A percentile compares a stretch with the other conserved stretches of the same genome.
phyloP scores from a whole-genome alignment of 371 early-diverging fungal genomes.

The Apophysomyces elegans region DNA sequence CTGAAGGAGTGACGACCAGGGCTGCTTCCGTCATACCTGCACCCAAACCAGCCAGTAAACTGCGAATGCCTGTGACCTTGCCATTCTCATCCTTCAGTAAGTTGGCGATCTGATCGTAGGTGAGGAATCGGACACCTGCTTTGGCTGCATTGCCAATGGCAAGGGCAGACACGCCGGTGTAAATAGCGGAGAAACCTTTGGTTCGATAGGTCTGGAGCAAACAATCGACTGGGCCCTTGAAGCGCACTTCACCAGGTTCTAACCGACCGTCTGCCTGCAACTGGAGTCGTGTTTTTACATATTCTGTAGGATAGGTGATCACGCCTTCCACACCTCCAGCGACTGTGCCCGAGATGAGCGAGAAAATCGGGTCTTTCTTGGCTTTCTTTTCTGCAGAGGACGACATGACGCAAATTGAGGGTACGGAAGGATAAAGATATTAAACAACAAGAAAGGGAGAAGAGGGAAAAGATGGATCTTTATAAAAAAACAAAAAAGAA shows the following conservation, averaged over 20 bases:
- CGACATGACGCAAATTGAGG: neutral
- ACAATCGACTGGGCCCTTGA: conserved; percentile 85
- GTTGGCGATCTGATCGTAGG: conserved; percentile 85
- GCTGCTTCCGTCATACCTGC: conserved; percentile 90
- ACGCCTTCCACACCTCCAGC: conserved; percentile 91
- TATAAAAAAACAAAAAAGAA: neutral
- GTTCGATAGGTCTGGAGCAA: conserved; percentile 62
- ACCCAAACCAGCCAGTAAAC: conserved; percentile 83
- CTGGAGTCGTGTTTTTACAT: conserved; percentile 92
- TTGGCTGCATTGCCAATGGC: conserved; percentile 90
- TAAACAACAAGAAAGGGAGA: neutral
- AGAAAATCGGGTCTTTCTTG: conserved; percentile 53
- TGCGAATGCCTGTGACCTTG: conserved; percentile 64
- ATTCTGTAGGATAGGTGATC: conserved; percentile 92
- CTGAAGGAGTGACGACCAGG: conserved; percentile 88
- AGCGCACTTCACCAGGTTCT: conserved; percentile 53
- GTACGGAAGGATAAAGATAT: neutral
- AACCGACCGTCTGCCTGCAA: conserved; percentile 69
- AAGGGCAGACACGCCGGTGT: conserved; percentile 58
- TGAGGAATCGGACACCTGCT: conserved; percentile 89
- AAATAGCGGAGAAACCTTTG: conserved; percentile 26
- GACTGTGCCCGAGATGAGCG: conserved; percentile 78
- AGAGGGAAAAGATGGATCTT: neutral
- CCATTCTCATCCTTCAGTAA: conserved; percentile 74
- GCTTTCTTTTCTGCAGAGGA: conserved; percentile 11